Base-by-base conservation (phyloP, 805 yeast genomes). In the Saturnispora kantuleensis region DNA sequence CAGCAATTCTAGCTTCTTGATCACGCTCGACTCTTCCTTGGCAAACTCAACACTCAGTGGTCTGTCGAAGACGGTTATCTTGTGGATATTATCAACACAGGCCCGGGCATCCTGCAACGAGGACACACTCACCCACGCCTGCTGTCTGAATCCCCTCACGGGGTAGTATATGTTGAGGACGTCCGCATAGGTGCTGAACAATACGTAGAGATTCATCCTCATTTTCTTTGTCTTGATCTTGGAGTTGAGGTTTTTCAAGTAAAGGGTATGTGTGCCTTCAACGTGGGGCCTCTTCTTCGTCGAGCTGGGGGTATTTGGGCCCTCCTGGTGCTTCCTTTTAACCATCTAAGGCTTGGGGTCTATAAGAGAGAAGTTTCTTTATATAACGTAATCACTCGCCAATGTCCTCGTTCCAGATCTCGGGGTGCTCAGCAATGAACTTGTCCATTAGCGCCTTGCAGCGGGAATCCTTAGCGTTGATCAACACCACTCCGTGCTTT, bases 391-490 rank as follows among this genome's bases (percentile, higher is more conserved):
- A 29, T 32, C 39, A 50, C 30, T 49, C 68, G 11, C 93, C 94
- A 54, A 84, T 84, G 57, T 84, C 94, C 64, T 84, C 94, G 57
- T 68, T 68, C 94, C 94, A 84, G 48, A 78, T 84, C 42, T 70
- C 68, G n/a, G 90, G 90, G 49, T 79, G 74, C 56, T 84, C 88
- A 46, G 67, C 65, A 52, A 90, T 90, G 60, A 89, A 90, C 51
- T 77, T 72, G 44, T 70, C 68, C 95, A 93, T 84, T 50, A 93
- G 60, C 12, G 71, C 70, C 58, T 77, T 77, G 58, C 93, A 84
- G 51, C 75, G 74, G 12, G 66, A 66, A 55, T 74, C 76, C 35
- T 83, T 63, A 54, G 77, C 49, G 56, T 81, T 76, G 43, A 79
- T 68, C n/a, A 82, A 74, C 56, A 83, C 86, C 44, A 84, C 81